Percentiles rank a stretch among this genome's conserved stretches.
These are phyloP conservation scores for Sarocladiaceae sp. DNA, from an alignment of 2,329 filamentous ascomycete genomes.

Conservation along the genomic window DNA sequence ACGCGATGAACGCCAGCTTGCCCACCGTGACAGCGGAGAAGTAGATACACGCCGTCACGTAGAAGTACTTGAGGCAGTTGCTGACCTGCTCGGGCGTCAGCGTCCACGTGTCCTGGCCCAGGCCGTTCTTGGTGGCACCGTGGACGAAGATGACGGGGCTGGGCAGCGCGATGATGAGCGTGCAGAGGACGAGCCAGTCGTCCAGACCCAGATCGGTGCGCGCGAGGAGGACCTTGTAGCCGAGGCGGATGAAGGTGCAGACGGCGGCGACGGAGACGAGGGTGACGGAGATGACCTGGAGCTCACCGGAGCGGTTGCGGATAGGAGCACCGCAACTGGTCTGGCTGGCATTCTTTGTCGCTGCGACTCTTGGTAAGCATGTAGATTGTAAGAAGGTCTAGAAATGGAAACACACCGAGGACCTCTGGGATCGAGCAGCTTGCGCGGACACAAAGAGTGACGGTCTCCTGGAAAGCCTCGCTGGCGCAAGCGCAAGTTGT, in stretches of 20 bases:
- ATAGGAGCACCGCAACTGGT: constrained; percentile 18
- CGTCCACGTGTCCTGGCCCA: constrained; percentile 9
- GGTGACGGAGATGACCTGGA: constrained; percentile 22
- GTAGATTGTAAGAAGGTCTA: background rate
- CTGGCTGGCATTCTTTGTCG: constrained; percentile 19
- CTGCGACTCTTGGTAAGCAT: constrained; percentile 9
- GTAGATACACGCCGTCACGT: constrained; percentile 32
- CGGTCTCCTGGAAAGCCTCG: background rate
- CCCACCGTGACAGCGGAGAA: constrained; percentile 34
- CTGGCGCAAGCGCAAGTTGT: constrained; percentile 2
- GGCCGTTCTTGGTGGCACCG: constrained; percentile 25
- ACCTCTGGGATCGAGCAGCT: constrained; percentile 15
- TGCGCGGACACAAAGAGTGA: constrained; percentile 9
- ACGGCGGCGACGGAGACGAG: constrained; percentile 27
- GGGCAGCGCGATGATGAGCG: constrained; percentile 21
- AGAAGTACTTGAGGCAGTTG: constrained; percentile 26
- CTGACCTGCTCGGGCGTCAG: background rate
- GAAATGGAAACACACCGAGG: constrained; percentile 10
- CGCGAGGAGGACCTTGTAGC: constrained; percentile 23
- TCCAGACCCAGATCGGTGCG: constrained; percentile 26
- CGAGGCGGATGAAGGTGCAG: constrained; percentile 31
- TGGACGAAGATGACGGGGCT: constrained; percentile 23
- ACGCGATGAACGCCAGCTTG: constrained; percentile 42
- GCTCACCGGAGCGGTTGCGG: constrained; percentile 23
- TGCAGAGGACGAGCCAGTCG: constrained; percentile 27